These are phyloP conservation scores for Cardiospermum halicacabum DNA, from an alignment of 345 rosid genomes.

Conservation along the genomic window DNA sequence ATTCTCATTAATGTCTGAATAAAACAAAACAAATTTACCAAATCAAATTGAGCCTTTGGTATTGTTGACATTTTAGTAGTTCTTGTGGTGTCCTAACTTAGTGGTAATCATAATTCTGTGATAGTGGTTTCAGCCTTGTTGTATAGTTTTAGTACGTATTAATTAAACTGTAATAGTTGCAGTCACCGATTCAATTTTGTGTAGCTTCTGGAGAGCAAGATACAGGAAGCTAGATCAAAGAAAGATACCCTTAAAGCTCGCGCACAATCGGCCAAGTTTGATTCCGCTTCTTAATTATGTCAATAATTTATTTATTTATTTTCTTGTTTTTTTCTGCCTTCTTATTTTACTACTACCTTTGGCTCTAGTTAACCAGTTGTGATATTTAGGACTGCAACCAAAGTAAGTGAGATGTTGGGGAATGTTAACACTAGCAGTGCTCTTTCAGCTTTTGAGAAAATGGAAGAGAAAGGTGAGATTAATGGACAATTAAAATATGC, in stretches of 20 bases:
- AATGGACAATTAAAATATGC: neutral
- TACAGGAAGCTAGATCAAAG: conserved; percentile 95
- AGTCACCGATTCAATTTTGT: conserved; percentile 22
- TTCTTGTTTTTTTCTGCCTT: neutral
- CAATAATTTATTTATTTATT: neutral
- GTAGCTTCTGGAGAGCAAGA: conserved; percentile 97
- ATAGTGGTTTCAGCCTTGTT: neutral
- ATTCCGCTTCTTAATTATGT: conserved; percentile 21
- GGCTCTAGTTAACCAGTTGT: neutral
- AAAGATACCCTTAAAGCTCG: conserved; percentile 96
- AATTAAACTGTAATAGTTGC: conserved; percentile 14
- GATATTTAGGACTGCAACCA: conserved; percentile 59
- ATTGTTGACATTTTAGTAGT: neutral
- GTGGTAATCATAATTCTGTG: neutral
- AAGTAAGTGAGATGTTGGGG: conserved; percentile 79
- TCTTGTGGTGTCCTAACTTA: neutral
- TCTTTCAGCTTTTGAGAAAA: conserved; percentile 73
- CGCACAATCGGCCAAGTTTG: conserved; percentile 77
- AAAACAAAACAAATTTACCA: neutral
- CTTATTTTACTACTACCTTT: neutral
- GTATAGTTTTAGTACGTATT: conserved; percentile 12
- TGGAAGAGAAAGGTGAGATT: conserved; percentile 78
- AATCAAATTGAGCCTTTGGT: neutral
- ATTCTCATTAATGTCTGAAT: neutral
- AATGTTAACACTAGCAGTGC: conserved; percentile 72